Percentiles rank a stretch among this genome's conserved stretches.
Evolutionary conservation across 805 yeast genomes (phyloP).

Genomic region (Scheffersomyces ergatensis): DNA sequence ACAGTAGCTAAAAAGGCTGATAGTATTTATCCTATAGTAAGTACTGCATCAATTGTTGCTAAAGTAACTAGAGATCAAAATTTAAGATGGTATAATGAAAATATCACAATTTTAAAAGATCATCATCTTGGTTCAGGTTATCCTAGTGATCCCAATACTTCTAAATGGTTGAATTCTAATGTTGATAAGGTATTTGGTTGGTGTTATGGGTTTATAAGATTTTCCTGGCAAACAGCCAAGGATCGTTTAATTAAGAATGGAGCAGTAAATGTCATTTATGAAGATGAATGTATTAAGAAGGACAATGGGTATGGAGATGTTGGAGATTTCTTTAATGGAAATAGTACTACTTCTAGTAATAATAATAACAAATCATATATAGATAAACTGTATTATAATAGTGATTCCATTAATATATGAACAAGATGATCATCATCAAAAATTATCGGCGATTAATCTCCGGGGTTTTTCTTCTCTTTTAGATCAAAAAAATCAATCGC

Average conservation of each 20-base stretch:
- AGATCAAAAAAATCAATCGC: background rate
- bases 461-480: background rate
- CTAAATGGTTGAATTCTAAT: slow-evolving; percentile 62
- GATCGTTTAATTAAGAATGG: slow-evolving; percentile 60
- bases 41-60: slow-evolving; percentile 94
- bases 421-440: too few relatives aligned
- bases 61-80: slow-evolving; percentile 88
- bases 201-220: slow-evolving; percentile 69
- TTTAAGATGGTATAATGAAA: slow-evolving; percentile 33
- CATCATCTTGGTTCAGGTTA: slow-evolving; percentile 81
- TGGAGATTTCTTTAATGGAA: slow-evolving; percentile 14
- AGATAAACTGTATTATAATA: slow-evolving; percentile 6
- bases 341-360: background rate
- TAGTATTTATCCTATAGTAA: slow-evolving; percentile 84
- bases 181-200: slow-evolving; percentile 84
- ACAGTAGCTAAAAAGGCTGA: slow-evolving; percentile 96
- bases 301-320: slow-evolving; percentile 30
- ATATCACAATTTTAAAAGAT: slow-evolving; percentile 25
- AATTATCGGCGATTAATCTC: background rate
- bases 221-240: slow-evolving; percentile 92
- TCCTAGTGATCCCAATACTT: slow-evolving; percentile 89
- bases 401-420: background rate
- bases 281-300: slow-evolving; percentile 39
- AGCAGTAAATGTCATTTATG: slow-evolving; percentile 61
- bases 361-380: background rate